phyloP scores from a whole-genome alignment of 495 filamentous ascomycete species.

The Aspergillus baeticus region DNA sequence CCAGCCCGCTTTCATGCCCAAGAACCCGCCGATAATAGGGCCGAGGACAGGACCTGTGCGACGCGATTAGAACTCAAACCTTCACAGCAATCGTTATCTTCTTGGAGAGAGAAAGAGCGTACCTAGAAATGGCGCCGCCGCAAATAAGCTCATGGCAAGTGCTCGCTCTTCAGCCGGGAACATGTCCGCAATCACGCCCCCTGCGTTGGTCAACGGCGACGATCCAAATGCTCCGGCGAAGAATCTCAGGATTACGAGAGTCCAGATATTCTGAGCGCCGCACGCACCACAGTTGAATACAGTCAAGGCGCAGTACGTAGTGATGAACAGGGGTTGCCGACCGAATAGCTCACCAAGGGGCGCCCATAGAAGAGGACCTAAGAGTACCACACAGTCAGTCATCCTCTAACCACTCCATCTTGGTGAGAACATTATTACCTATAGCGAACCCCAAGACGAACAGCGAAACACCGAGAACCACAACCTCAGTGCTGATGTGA shows the following conservation, averaged over 20 bases:
- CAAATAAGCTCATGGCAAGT: constrained; percentile 62
- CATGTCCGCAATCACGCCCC: constrained; percentile 76
- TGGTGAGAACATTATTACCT: too few relatives aligned
- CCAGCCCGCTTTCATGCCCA: constrained; percentile 60
- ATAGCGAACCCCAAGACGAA: constrained; percentile 75
- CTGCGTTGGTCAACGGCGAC: constrained; percentile 71
- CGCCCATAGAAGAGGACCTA: constrained; percentile 65
- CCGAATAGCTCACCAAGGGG: constrained; percentile 72
- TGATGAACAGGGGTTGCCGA: constrained; percentile 65
- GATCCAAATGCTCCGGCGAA: constrained; percentile 76
- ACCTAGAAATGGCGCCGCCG: constrained; percentile 66
- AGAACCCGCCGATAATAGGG: constrained; percentile 60
- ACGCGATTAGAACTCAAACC: not conserved
- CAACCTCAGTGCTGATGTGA: constrained; percentile 56
- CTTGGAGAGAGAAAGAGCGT: not conserved
- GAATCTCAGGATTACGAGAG: constrained; percentile 73
- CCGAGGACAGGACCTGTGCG: constrained; percentile 56
- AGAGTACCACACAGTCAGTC: too few relatives aligned
- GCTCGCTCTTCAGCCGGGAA: constrained; percentile 63
- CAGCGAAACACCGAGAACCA: constrained; percentile 66
- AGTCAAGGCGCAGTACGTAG: constrained; percentile 61
- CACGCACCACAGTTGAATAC: constrained; percentile 68
- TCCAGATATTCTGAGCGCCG: constrained; percentile 59
- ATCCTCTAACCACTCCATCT: too few relatives aligned
- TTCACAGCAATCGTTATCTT: too few relatives aligned